Conservation (phyloP, 345 rosid species). For the Balakata baccata region DNA sequence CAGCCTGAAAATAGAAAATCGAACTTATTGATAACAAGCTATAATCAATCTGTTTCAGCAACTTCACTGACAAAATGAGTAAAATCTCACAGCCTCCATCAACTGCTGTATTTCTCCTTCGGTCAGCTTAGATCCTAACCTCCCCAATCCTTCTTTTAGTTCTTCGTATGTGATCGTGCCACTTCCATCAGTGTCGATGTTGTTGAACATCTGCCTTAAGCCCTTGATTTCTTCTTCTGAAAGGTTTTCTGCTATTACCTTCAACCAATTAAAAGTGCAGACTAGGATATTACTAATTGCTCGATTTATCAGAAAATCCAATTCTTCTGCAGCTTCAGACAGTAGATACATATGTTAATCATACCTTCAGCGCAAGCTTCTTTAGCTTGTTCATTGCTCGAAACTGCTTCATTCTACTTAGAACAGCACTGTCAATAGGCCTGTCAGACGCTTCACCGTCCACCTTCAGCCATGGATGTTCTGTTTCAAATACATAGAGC, state of each 20-base stretch:
- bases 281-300: not conserved
- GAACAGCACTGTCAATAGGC: conserved; percentile 30
- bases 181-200: conserved; percentile 34
- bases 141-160: conserved; percentile 29
- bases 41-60: too few relatives aligned
- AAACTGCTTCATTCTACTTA: conserved; percentile 25
- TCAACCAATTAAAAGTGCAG: not conserved
- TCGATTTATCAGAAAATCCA: too few relatives aligned
- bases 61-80: too few relatives aligned
- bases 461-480: conserved; percentile 34
- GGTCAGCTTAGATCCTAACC: conserved; percentile 30
- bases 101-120: conserved; percentile 30
- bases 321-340: too few relatives aligned
- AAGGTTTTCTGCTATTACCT: conserved; percentile 35
- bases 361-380: conserved; percentile 30
- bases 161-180: conserved; percentile 39
- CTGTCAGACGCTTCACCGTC: conserved; percentile 23
- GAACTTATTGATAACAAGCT: not conserved
- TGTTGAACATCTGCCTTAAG: conserved; percentile 31
- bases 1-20: conserved; percentile 21
- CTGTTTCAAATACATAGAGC: conserved; percentile 8
- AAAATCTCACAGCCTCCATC: conserved; percentile 35
- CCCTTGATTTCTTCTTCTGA: conserved; percentile 36
- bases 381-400: conserved; percentile 41
- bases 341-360: not conserved